Evolutionary conservation across 169 alveolate species (phyloP), one percentile per base, ranked within the genome.

Genomic region (Theileria orientalis): DNA sequence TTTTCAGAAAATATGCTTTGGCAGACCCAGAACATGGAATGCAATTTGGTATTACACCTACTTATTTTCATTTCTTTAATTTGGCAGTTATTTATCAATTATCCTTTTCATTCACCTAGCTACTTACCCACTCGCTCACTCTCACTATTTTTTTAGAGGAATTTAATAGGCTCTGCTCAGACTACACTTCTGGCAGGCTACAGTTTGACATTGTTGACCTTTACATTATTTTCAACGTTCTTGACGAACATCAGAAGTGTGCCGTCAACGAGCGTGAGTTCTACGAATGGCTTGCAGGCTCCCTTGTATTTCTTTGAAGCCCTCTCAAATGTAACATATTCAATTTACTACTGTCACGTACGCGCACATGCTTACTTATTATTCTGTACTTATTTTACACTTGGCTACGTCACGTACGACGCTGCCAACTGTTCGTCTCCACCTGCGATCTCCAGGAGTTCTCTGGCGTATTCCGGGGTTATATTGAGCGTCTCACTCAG

Each of bases 11-110:
- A 67, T 93, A 93, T 60, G 96, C 96, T 30, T 80, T 88, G 61
- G 91, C 94, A 13, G 97, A 93, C 75, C 96, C 96, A 16, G 94
- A 86, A 40, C 94, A 93, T 51, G 97, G 97, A 47, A 91, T 93
- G 96, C 97, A 93, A 77, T 90, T 93, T 68, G 87, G 85, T 75
- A 66, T 33, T 73, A 69, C n/a, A n/a, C n/a, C n/a, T n/a, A n/a
- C n/a, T n/a, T n/a, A n/a, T n/a, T n/a, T n/a, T n/a, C n/a, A n/a
- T n/a, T n/a, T n/a, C n/a, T n/a, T n/a, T n/a, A n/a, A n/a, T n/a
- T n/a, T n/a, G n/a, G n/a, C n/a, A n/a, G n/a, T n/a, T n/a, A n/a
- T n/a, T n/a, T n/a, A n/a, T n/a, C n/a, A n/a, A n/a, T n/a, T n/a
- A n/a, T n/a, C n/a, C n/a, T n/a, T n/a, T n/a, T n/a, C n/a, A n/a